Conservation (phyloP, 495 filamentous ascomycete genomes). For the Neurospora hispaniola region DNA sequence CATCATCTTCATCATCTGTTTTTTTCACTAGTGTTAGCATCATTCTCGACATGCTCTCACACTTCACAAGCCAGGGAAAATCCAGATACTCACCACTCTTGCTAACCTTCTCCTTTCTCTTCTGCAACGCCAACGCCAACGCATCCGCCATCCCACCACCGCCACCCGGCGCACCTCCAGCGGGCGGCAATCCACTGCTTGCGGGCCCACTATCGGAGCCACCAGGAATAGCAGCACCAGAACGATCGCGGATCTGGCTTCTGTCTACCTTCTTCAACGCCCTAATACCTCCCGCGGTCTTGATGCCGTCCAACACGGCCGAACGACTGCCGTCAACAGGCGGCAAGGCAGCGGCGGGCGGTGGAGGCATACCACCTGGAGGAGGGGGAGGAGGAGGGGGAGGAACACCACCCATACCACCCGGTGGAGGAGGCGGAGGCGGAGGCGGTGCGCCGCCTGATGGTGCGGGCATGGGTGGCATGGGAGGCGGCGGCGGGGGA, state of each 20-base stretch:
- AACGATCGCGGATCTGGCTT: constrained; percentile 68
- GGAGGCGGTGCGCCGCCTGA: constrained; percentile 23
- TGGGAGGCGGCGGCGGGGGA: constrained; percentile 29
- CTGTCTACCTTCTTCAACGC: constrained; percentile 74
- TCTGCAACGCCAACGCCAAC: constrained; percentile 61
- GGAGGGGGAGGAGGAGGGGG: constrained; percentile 47
- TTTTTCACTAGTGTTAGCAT: neutral
- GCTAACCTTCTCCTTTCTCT: constrained; percentile 82
- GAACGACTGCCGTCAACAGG: constrained; percentile 40
- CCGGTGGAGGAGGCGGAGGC: constrained; percentile 27
- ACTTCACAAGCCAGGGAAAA: neutral
- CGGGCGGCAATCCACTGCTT: constrained; percentile 41
- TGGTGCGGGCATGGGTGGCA: constrained; percentile 25
- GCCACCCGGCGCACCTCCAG: constrained; percentile 35
- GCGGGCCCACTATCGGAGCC: constrained; percentile 43
- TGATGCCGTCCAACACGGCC: constrained; percentile 73
- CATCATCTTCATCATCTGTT: constrained; percentile 68
- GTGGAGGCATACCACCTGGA: constrained; percentile 37
- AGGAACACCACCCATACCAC: constrained; percentile 23
- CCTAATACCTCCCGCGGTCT: constrained; percentile 60
- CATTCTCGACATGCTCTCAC: constrained; percentile 18
- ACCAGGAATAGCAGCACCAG: constrained; percentile 52
- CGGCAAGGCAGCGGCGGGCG: constrained; percentile 42
- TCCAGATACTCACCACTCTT: constrained; percentile 65
- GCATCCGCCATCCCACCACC: constrained; percentile 67